These are phyloP conservation scores for Fagopyrum homotropicum DNA, from an alignment of 148 eudicot species.

Conservation along the genomic window DNA sequence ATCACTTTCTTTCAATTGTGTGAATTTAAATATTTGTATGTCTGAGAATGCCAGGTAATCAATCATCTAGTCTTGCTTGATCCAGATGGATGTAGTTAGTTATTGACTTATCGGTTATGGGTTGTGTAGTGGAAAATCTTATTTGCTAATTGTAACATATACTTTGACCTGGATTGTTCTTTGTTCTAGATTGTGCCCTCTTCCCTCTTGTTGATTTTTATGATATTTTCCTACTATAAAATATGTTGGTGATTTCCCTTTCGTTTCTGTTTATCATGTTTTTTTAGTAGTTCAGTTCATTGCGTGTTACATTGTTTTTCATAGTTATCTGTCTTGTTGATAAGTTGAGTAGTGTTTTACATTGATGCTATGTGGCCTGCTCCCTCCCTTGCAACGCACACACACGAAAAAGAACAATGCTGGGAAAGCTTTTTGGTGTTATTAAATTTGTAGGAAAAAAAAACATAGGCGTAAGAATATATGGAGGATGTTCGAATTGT, in stretches of 20 bases:
- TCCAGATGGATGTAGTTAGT: too few species aligned
- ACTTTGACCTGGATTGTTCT: not conserved
- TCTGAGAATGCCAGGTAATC: not conserved
- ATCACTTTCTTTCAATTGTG: not conserved
- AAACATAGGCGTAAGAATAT: not conserved
- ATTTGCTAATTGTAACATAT: not conserved
- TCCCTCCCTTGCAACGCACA: not conserved
- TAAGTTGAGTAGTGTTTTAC: not conserved
- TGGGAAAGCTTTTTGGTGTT: not conserved
- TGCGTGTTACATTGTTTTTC: not conserved
- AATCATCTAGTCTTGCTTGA: not conserved
- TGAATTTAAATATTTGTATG: not conserved
- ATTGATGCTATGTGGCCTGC: too few species aligned
- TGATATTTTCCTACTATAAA: not conserved
- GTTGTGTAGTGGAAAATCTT: not conserved
- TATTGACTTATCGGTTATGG: too few species aligned
- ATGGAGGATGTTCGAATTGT: not conserved
- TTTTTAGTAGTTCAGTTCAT: not conserved
- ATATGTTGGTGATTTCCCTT: not conserved
- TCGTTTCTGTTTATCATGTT: not conserved
- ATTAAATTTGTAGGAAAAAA: not conserved
- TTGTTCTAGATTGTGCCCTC: not conserved
- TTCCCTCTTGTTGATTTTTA: not conserved
- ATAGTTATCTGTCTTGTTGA: not conserved
- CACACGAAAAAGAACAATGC: not conserved